Evolutionary conservation across 1,284 basidiomycete species (phyloP), one percentile per base, ranked within the genome.

Genomic region (Fistulinella cinereoalba): DNA sequence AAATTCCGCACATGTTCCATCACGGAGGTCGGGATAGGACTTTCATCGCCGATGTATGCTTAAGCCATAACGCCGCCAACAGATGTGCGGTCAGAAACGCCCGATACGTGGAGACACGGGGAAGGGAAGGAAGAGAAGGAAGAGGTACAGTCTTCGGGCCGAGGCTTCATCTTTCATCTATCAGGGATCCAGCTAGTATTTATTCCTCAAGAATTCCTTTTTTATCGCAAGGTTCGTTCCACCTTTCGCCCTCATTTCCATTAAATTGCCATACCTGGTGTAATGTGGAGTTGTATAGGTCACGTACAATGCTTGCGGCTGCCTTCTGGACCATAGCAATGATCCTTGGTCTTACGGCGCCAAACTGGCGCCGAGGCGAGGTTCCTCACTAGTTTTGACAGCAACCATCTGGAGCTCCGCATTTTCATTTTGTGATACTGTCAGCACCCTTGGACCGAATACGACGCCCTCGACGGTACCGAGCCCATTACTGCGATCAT

Each of bases 281-380:
- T 34, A 43, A 22, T 12, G 32, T 13, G 42, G 46, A 25, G 19
- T 29, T 13, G 22, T 27, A 24, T 19, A 37, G 18, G 68, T 77
- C 40, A 66, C 72, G 43, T 77, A 68, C 56, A 71, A 77, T 61
- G 37, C 53, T 6, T 53, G 56, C 34, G 79, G 77, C n/a, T n/a
- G n/a, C n/a, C n/a, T 56, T 76, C 76, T 61, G 68, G 68, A 71
- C 0, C 64, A 77, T 11, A 44, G 48, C 49, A 60, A 56, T n/a
- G n/a, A 74, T 77, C 44, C 74, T 15, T 80, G 79, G 63, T 81
- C 79, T 8, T 66, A 77, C 43, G 78, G 78, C 11, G 36, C 43
- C 2, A 72, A 79, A n/a, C n/a, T 55, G 79, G 78, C 12, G 68
- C 81, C 36, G 48, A 71, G 33, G 69, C n/a, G n/a, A n/a, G n/a